Evolutionary conservation across 495 filamentous ascomycete species (phyloP).

Genomic region (Penicillium cataractarum): DNA sequence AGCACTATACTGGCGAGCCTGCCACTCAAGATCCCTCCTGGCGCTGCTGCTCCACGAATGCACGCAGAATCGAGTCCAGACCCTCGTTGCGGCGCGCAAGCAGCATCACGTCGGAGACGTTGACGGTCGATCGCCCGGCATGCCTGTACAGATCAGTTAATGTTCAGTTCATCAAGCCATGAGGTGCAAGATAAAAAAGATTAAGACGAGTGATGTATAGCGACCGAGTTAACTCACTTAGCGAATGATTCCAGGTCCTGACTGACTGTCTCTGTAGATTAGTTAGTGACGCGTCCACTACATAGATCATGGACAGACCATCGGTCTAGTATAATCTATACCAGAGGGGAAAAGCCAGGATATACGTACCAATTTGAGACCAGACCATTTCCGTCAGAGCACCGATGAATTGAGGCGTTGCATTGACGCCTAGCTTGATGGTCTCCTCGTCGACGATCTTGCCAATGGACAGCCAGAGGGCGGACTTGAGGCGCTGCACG

Average conservation of each 20-base stretch:
- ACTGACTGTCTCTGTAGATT: constrained; percentile 65
- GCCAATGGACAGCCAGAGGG: constrained; percentile 89
- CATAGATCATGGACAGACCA: not conserved
- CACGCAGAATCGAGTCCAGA: constrained; percentile 70
- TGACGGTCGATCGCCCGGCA: constrained; percentile 81
- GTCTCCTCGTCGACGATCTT: constrained; percentile 89
- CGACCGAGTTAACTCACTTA: constrained; percentile 48
- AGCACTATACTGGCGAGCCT: not conserved
- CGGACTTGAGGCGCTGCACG: constrained; percentile 80
- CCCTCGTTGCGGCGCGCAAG: constrained; percentile 85
- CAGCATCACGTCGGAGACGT: constrained; percentile 83
- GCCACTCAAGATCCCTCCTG: constrained; percentile 25
- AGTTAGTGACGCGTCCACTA: constrained; percentile 15
- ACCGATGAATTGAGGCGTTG: constrained; percentile 93
- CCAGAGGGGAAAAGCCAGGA: not conserved
- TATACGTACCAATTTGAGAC: constrained; percentile 75
- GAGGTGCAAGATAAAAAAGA: not conserved
- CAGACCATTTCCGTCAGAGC: constrained; percentile 90
- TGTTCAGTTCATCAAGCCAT: not conserved
- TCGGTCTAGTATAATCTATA: not conserved
- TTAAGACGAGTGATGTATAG: not conserved
- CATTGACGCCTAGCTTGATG: constrained; percentile 73
- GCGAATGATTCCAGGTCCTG: constrained; percentile 82
- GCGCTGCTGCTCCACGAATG: constrained; percentile 62
- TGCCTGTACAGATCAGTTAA: constrained; percentile 52